Base-by-base conservation (phyloP, 768 basidiomycete species). In the Xerocomus spinulosus region DNA sequence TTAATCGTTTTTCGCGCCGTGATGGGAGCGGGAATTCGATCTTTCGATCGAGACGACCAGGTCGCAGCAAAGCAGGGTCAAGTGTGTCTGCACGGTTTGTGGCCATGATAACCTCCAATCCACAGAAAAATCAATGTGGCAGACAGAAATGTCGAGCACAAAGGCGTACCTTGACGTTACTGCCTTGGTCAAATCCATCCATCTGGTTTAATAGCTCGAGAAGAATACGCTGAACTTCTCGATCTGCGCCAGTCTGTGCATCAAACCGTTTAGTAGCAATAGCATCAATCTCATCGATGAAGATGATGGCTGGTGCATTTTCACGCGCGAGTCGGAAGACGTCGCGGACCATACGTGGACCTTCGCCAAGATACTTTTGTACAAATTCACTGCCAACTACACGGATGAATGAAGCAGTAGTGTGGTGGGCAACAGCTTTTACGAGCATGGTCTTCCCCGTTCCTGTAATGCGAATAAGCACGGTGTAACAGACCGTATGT, bases 401-500 rank as follows among this genome's bases (percentile, higher is more conserved):
- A 32, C 96, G 90, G 58, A 99, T 98, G 74, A 99, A 99, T 12
- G 92, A 76, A 8, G 96, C 96, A 2, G 92, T 94, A 30, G 96
- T 98, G 65, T 97, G 91, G 64, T 94, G 86, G 20, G 96, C 96
- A 23, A 99, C 96, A n/a, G 96, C 96, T 68, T 98, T 99, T 43
- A 98, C 96, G 53, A 99, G 75, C 94, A 99, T 97, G 3, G 96
- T 99, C 74, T 99, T 99, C 24, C 96, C 96, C 3, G 96, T 99
- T 52, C 96, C 95, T 93, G 45, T n/a, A 38, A 15, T 40, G 20
- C 10, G 37, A 33, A 47, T 61, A 33, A 55, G 51, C 7, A 23
- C 5, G 10, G 32, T 34, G 23, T 4, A 34, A 25, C 14, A 37
- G 42, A 6, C 21, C 9, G 15, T 2, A 43, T 33, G 13, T 4